A percentile compares a stretch with the other conserved stretches of the same genome.
Evolutionary conservation across 1,139 yeast species (phyloP).

Genomic region (Kodamaea derodonti): DNA sequence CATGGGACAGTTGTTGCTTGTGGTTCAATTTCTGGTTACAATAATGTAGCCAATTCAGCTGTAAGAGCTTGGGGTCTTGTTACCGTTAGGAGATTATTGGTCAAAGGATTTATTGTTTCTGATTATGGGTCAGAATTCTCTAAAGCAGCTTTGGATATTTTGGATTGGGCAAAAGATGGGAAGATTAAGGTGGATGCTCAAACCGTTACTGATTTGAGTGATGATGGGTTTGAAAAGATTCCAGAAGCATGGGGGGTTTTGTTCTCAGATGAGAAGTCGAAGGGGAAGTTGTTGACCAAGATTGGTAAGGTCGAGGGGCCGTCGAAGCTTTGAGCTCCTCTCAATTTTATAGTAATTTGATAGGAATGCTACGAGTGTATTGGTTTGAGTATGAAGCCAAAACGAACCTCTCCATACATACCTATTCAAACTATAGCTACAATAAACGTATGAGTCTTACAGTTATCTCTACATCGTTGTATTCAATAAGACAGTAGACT

Average conservation of each 20-base stretch:
- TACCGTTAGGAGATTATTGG: constrained; percentile 43
- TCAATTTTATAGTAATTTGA: no score
- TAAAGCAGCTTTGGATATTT: constrained; percentile 33
- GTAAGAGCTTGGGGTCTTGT: constrained; percentile 41
- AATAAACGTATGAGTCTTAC: no score
- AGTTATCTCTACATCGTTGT: no score
- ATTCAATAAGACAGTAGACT: no score
- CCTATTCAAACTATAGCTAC: no score
- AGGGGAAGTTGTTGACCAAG: constrained; percentile 32
- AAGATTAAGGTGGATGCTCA: constrained; percentile 29
- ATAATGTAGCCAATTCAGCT: constrained; percentile 26
- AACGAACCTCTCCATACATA: no score
- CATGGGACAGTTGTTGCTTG: constrained; percentile 24
- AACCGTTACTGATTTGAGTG: constrained; percentile 21
- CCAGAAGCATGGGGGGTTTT: constrained; percentile 26
- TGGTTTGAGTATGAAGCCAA: no score
- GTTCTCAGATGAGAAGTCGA: constrained; percentile 28
- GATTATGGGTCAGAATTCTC: constrained; percentile 33
- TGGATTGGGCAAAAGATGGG: constrained; percentile 36
- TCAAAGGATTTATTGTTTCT: constrained; percentile 46
- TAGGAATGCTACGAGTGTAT: no score
- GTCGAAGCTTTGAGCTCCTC: no score
- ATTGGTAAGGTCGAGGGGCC: no score
- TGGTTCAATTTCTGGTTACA: constrained; percentile 28
- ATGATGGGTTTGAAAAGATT: constrained; percentile 11